Percentiles rank a stretch among this genome's conserved stretches.
Conservation (phyloP, 257 asterid genomes). For the Gentiana macrophylla region DNA sequence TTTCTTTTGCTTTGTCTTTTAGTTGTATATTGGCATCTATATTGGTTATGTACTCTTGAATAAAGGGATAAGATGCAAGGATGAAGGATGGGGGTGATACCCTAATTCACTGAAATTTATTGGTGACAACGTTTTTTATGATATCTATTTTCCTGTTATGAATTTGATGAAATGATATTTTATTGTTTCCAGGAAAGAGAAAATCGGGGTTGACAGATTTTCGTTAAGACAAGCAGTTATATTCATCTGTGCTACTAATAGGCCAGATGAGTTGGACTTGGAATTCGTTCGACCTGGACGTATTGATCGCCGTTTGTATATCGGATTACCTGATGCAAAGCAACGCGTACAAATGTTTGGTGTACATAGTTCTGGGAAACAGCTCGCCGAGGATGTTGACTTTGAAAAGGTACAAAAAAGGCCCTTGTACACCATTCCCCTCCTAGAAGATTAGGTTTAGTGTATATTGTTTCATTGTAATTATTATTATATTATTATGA, state of each 20-base stretch:
- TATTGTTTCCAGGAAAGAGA: slow-evolving; percentile 55
- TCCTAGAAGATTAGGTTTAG: neutral
- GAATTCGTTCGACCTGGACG: slow-evolving; percentile 87
- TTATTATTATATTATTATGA: too few relatives aligned
- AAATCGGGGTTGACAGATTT: slow-evolving; percentile 82
- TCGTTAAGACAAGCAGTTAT: slow-evolving; percentile 87
- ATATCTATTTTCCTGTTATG: too few relatives aligned
- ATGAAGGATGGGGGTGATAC: too few relatives aligned
- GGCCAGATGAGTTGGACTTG: slow-evolving; percentile 88
- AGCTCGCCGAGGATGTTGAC: slow-evolving; percentile 77
- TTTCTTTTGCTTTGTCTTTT: too few relatives aligned
- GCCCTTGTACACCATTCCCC: slow-evolving; percentile 9
- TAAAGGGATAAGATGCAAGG: too few relatives aligned
- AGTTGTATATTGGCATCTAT: too few relatives aligned
- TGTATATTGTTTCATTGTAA: too few relatives aligned
- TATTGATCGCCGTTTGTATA: slow-evolving; percentile 90
- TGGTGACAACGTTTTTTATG: too few relatives aligned
- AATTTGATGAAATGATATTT: neutral
- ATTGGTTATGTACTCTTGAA: too few relatives aligned
- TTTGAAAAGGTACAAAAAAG: slow-evolving; percentile 54
- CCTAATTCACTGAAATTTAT: too few relatives aligned
- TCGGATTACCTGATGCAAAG: slow-evolving; percentile 92
- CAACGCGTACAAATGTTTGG: slow-evolving; percentile 91
- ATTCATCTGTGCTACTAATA: slow-evolving; percentile 93
- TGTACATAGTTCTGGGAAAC: slow-evolving; percentile 90